Evolutionary conservation across 2,329 filamentous ascomycete species (phyloP).

Genomic region (Ascochyta viciae-villosae): DNA sequence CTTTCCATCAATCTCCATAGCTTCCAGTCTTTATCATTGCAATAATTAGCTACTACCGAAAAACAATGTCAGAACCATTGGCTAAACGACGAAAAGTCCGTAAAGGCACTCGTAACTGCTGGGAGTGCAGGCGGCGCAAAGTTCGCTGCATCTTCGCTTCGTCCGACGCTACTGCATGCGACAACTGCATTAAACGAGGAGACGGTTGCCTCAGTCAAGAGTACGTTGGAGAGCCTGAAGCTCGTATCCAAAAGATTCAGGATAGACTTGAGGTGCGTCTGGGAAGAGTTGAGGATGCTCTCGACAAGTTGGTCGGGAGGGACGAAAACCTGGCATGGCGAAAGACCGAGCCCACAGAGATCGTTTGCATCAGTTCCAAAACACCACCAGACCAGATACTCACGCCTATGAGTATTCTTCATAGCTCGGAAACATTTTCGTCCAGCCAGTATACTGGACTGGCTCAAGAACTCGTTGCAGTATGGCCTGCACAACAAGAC

Average conservation of each 20-base stretch:
- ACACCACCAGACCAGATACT: too few relatives aligned
- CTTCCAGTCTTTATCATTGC: neutral
- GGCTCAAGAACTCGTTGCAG: constrained; percentile 42
- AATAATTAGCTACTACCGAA: neutral
- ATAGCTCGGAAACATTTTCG: too few relatives aligned
- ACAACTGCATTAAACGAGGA: constrained; percentile 23
- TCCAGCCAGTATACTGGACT: constrained; percentile 20
- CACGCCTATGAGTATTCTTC: too few relatives aligned
- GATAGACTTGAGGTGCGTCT: too few relatives aligned
- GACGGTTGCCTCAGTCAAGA: constrained; percentile 34
- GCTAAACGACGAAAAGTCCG: constrained; percentile 40
- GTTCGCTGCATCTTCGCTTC: constrained; percentile 28
- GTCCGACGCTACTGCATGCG: constrained; percentile 16
- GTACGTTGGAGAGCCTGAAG: constrained; percentile 1
- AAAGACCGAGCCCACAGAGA: too few relatives aligned
- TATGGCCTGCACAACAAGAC: constrained; percentile 36
- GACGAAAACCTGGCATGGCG: too few relatives aligned
- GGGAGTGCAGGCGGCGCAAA: constrained; percentile 46
- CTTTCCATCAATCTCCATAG: neutral
- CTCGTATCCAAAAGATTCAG: too few relatives aligned
- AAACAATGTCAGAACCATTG: neutral
- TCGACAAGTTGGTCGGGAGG: too few relatives aligned
- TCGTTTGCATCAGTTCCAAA: too few relatives aligned
- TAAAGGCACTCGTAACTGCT: constrained; percentile 50
- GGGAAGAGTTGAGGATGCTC: too few relatives aligned